Percentiles rank a stretch among this genome's conserved stretches.
phyloP scores from a whole-genome alignment of 2,329 filamentous ascomycete genomes.

The Exophiala sp. region DNA sequence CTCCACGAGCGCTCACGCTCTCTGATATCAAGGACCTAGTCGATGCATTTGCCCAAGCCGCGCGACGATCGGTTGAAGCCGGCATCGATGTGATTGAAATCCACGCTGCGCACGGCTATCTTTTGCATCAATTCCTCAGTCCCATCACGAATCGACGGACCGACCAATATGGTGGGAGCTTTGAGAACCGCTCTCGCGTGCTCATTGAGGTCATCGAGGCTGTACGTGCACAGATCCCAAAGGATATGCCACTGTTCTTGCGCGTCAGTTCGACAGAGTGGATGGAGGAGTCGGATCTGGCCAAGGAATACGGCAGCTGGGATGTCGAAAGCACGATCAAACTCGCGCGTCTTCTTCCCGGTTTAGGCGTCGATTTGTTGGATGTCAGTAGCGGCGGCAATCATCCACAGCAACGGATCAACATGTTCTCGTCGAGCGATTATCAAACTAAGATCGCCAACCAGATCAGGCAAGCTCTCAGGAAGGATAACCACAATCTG shows the following conservation, averaged over 20 bases:
- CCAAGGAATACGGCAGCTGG: constrained; percentile 56
- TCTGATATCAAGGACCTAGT: constrained; percentile 34
- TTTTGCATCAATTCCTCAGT: constrained; percentile 67
- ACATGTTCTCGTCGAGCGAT: constrained; percentile 40
- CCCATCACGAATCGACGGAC: constrained; percentile 66
- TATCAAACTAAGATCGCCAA: constrained; percentile 51
- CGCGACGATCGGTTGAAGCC: constrained; percentile 60
- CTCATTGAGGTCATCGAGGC: constrained; percentile 66
- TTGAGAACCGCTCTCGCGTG: constrained; percentile 65
- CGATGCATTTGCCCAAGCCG: constrained; percentile 39
- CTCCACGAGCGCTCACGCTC: constrained; percentile 30
- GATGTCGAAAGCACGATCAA: constrained; percentile 61
- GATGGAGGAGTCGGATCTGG: constrained; percentile 60
- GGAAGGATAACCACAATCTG: constrained; percentile 37
- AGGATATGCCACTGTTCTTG: constrained; percentile 67
- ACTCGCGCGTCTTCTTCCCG: constrained; percentile 65
- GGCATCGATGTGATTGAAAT: constrained; percentile 79
- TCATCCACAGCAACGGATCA: constrained; percentile 43
- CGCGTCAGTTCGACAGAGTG: constrained; percentile 74
- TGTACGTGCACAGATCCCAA: constrained; percentile 60
- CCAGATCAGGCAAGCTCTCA: constrained; percentile 42
- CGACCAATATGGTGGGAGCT: constrained; percentile 51
- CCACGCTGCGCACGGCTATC: constrained; percentile 76
- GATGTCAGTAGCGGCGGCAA: constrained; percentile 76
- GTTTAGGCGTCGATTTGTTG: constrained; percentile 73